These are phyloP conservation scores for Sporothrix euskadiensis DNA, from an alignment of 2,329 filamentous ascomycete species.

Conservation along the genomic window DNA sequence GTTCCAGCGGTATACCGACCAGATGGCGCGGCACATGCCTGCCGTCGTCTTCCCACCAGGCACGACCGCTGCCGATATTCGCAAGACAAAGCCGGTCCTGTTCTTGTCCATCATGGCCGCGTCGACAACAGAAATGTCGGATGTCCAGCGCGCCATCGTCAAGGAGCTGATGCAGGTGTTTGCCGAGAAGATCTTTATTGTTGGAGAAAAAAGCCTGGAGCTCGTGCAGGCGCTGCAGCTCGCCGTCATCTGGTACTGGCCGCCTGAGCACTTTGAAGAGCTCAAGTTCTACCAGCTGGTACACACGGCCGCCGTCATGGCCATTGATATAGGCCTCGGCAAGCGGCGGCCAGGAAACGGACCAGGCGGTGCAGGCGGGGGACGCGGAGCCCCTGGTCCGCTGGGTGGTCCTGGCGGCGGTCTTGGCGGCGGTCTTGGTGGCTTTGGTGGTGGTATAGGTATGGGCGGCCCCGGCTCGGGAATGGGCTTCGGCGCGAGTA, in stretches of 20 bases:
- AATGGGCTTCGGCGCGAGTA: background rate
- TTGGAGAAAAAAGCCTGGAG: constrained; percentile 79
- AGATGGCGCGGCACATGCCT: constrained; percentile 63
- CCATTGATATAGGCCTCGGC: constrained; percentile 76
- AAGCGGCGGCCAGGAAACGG: constrained; percentile 38
- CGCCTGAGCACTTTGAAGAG: constrained; percentile 79
- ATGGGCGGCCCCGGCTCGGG: background rate
- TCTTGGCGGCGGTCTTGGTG: background rate
- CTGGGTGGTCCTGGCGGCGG: background rate
- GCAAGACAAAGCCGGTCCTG: constrained; percentile 61
- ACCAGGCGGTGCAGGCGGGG: background rate
- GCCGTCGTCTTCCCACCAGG: constrained; percentile 60
- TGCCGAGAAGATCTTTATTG: constrained; percentile 71
- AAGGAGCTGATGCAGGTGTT: constrained; percentile 71
- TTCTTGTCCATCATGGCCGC: constrained; percentile 72
- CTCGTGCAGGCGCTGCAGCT: constrained; percentile 77
- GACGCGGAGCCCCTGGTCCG: background rate
- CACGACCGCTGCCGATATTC: constrained; percentile 57
- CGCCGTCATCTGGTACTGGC: constrained; percentile 79
- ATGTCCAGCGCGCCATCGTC: constrained; percentile 62
- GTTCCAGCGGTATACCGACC: constrained; percentile 59
- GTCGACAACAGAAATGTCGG: constrained; percentile 58
- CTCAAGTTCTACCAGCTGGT: constrained; percentile 88
- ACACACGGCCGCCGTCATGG: constrained; percentile 78
- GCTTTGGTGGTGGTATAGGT: background rate